Conservation (phyloP, 1,139 yeast species). For the Candida glucosophila region DNA sequence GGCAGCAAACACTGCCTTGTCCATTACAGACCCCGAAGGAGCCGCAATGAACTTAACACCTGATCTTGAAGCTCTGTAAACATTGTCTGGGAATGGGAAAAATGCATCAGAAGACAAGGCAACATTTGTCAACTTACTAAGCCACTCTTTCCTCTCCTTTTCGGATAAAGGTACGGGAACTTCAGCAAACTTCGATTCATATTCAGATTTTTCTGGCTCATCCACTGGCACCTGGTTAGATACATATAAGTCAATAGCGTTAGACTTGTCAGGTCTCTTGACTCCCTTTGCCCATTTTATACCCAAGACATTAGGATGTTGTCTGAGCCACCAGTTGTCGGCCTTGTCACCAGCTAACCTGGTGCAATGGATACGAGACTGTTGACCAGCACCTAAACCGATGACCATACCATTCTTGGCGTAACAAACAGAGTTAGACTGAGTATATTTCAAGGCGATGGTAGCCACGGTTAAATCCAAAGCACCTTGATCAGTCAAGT, state of each 20-base stretch:
- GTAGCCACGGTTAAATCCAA: constrained; percentile 95
- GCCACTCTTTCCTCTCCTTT: constrained; percentile 85
- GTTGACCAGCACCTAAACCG: constrained; percentile 99
- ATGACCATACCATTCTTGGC: constrained; percentile 98
- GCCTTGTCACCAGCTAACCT: constrained; percentile 99
- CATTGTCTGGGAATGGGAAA: constrained; percentile 99
- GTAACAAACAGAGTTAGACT: constrained; percentile 95
- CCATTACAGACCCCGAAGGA: constrained; percentile 97
- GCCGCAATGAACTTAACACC: constrained; percentile 96
- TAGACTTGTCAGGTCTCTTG: constrained; percentile 97
- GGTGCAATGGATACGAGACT: constrained; percentile 97
- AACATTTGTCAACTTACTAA: constrained; percentile 67
- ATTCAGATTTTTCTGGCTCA: constrained; percentile 91
- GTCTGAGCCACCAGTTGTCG: constrained; percentile 99
- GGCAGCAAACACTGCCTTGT: constrained; percentile 89
- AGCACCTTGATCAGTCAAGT: constrained; percentile 82
- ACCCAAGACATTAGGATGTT: constrained; percentile 86
- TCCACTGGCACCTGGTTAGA: constrained; percentile 83
- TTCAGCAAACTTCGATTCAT: constrained; percentile 77
- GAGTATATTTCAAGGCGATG: constrained; percentile 93
- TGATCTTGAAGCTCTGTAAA: constrained; percentile 91
- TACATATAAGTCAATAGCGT: constrained; percentile 91
- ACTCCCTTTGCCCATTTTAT: constrained; percentile 98
- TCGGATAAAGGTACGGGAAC: constrained; percentile 77
- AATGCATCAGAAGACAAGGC: constrained; percentile 95